Evolutionary conservation across 2,329 filamentous ascomycete species (phyloP).

Genomic region (Neocucurbitaria cava): DNA sequence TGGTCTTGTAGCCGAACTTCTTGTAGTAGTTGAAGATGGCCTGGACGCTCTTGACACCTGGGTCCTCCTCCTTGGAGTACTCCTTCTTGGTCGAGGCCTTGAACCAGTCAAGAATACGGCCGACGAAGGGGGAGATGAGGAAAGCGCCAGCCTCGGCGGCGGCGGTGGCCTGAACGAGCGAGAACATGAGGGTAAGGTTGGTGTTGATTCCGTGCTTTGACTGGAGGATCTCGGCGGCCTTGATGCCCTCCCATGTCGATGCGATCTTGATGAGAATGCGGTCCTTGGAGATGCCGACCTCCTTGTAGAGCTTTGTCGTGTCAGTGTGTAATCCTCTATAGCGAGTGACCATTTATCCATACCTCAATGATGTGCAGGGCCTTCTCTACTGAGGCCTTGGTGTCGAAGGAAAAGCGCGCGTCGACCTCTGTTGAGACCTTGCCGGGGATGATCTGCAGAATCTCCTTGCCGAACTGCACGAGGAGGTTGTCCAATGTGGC

Average conservation of each 20-base stretch:
- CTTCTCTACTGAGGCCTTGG: slow-evolving; percentile 90
- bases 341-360: slow-evolving; percentile 49
- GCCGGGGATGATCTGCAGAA: slow-evolving; percentile 94
- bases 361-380: slow-evolving; percentile 96
- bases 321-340: slow-evolving; percentile 27
- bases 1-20: slow-evolving; percentile 98
- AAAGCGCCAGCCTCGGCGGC: slow-evolving; percentile 94
- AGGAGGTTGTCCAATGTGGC: slow-evolving; percentile 90
- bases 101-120: slow-evolving; percentile 99
- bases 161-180: slow-evolving; percentile 89
- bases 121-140: slow-evolving; percentile 99
- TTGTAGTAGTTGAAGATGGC: slow-evolving; percentile 99
- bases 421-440: slow-evolving; percentile 99
- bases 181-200: slow-evolving; percentile 99
- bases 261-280: slow-evolving; percentile 98
- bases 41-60: slow-evolving; percentile 93
- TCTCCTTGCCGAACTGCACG: slow-evolving; percentile 98
- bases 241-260: slow-evolving; percentile 99
- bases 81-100: slow-evolving; percentile 96
- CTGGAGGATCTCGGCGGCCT: slow-evolving; percentile 97
- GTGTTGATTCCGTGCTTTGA: slow-evolving; percentile 94
- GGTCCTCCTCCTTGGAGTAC: slow-evolving; percentile 88
- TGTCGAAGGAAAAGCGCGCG: slow-evolving; percentile 94
- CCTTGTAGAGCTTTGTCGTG: slow-evolving; percentile 81
- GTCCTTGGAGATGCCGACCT: slow-evolving; percentile 88